Percentiles rank a stretch among this genome's conserved stretches.
These are phyloP conservation scores for Cyclostephanos tholiformis DNA, from an alignment of 108 stramenopile genomes.

Conservation along the genomic window DNA sequence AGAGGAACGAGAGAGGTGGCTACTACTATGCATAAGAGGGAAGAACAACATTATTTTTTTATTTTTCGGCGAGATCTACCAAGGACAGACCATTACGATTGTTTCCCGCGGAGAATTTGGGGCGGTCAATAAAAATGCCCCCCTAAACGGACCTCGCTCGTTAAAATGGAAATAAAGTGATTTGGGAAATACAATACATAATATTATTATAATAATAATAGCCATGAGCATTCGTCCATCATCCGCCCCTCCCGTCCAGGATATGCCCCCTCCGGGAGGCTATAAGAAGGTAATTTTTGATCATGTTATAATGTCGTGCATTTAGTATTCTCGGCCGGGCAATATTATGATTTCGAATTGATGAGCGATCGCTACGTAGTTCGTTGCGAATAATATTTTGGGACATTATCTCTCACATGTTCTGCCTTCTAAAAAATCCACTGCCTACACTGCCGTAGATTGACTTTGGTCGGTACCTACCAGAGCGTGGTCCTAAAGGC, in stretches of 20 bases:
- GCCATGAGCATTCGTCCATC: slow-evolving; percentile 78
- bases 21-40: too few relatives aligned
- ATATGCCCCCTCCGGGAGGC: slow-evolving; percentile 71
- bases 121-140: too few relatives aligned
- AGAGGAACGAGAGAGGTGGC: not conserved
- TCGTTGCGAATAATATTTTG: slow-evolving; percentile 3
- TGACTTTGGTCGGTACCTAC: slow-evolving; percentile 53
- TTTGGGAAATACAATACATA: not conserved
- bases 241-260: slow-evolving; percentile 71
- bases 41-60: too few relatives aligned
- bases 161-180: not conserved
- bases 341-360: not conserved
- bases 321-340: not conserved
- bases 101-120: too few relatives aligned
- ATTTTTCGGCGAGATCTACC: too few relatives aligned
- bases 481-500: slow-evolving; percentile 81
- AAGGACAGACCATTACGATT: too few relatives aligned
- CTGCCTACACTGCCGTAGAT: slow-evolving; percentile 17
- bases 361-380: not conserved
- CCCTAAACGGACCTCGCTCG: too few relatives aligned
- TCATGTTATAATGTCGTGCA: not conserved
- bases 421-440: slow-evolving; percentile 1
- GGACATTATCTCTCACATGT: not conserved
- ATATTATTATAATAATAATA: not conserved
- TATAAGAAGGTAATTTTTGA: slow-evolving; percentile 61